Evolutionary conservation across 345 rosid genomes (phyloP), one percentile per base, ranked within the genome.

Genomic region (Turnera subulata): DNA sequence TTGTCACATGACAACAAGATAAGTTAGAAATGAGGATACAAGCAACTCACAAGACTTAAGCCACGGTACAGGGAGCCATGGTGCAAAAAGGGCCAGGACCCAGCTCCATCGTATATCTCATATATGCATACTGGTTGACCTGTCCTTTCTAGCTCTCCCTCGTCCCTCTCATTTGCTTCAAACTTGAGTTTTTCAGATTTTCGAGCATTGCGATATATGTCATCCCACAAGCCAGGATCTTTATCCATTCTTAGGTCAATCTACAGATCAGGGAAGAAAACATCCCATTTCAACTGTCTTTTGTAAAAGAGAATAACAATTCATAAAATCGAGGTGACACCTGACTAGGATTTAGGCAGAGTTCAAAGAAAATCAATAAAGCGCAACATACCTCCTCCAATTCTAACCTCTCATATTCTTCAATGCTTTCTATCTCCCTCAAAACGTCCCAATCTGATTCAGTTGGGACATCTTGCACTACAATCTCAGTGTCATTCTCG

Each of bases 101-200:
- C 99, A 70, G 86, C 66, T 62, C 95, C 97, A 59, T 76, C 53
- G 20, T 87, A 94, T 61, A 94, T 83, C 82, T 94, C 97, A 66
- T 94, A 94, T 55, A 94, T 87, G 72, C 96, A 85, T 62, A 94
- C 81, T 17, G 88, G 82, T 71, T 94, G 96, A 47, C 99, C 99
- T 16, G 92, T 94, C 76, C 99, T 79, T 69, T 90, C 99, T 44
- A 94, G 86, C 74, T 94, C 99, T 61, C 97, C 99, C 78, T 94
- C 97, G 71, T 90, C 99, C 72, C 96, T 84, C 71, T 94, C 99
- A 56, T 94, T 87, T 59, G 68, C 78, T 74, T 94, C 97, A 70
- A 85, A 88, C 62, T 73, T 94, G 8, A 94, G 76, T 73, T 88
- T 94, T 72, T 87, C 92, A 38, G 96, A 74, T 78, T 71, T 94